Conservation (phyloP, 768 basidiomycete species). For the Mycena chlorophos region DNA sequence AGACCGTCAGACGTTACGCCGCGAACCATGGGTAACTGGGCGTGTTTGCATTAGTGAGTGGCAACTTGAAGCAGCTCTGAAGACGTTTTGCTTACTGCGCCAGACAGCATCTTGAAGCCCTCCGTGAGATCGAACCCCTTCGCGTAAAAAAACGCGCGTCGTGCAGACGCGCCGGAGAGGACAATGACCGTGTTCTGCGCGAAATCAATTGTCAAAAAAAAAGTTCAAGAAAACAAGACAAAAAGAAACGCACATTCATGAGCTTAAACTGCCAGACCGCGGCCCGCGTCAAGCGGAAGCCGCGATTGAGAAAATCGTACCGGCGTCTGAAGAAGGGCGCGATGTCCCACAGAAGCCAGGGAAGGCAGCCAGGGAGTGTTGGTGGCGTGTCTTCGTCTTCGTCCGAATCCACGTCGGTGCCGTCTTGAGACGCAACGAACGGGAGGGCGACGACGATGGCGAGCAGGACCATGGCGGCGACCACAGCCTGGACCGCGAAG, state of each 20-base stretch:
- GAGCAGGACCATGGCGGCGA: too few relatives aligned
- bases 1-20: slow-evolving; percentile 76
- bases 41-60: not conserved
- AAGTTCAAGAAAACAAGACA: slow-evolving; percentile 8
- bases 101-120: slow-evolving; percentile 78
- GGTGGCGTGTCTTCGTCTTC: slow-evolving; percentile 53
- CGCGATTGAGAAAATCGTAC: slow-evolving; percentile 73
- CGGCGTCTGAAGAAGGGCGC: slow-evolving; percentile 67
- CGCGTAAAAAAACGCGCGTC: slow-evolving; percentile 68
- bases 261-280: slow-evolving; percentile 70
- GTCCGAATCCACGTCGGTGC: slow-evolving; percentile 53
- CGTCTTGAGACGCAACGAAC: slow-evolving; percentile 46
- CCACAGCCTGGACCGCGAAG: slow-evolving; percentile 47
- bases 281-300: slow-evolving; percentile 66
- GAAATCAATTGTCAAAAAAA: slow-evolving; percentile 22
- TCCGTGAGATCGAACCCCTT: slow-evolving; percentile 74
- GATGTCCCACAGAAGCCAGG: slow-evolving; percentile 59
- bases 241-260: slow-evolving; percentile 51
- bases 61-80: not conserved
- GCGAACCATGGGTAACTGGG: slow-evolving; percentile 71
- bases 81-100: slow-evolving; percentile 52
- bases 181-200: slow-evolving; percentile 71
- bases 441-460: slow-evolving; percentile 26
- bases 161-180: slow-evolving; percentile 70
- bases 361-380: slow-evolving; percentile 57